A percentile compares a stretch with the other conserved stretches of the same genome.
phyloP scores from a whole-genome alignment of 2,329 filamentous ascomycete species.

The Iodosphaeria phyllophila region DNA sequence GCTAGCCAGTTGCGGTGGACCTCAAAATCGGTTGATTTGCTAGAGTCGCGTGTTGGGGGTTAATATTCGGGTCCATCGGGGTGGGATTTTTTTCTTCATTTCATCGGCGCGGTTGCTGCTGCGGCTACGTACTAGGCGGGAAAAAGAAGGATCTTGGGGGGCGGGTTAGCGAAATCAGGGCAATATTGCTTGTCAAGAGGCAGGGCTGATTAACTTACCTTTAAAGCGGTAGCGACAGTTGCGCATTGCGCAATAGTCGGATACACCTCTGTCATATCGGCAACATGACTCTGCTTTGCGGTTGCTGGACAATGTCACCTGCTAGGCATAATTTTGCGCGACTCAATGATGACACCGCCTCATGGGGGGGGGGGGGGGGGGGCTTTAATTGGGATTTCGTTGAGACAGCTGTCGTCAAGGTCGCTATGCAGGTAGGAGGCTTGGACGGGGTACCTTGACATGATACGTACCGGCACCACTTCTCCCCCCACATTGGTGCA shows the following conservation, averaged over 20 bases:
- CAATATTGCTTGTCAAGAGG: too few species aligned
- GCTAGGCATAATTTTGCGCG: not conserved
- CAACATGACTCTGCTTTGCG: constrained; percentile 1
- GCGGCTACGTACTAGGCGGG: constrained; percentile 71
- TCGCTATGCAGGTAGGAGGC: too few species aligned
- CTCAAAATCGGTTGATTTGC: constrained; percentile 97
- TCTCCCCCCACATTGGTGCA: too few species aligned
- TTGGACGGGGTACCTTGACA: too few species aligned
- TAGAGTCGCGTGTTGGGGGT: constrained; percentile 19
- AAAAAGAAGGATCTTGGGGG: constrained; percentile 77
- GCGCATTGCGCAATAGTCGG: constrained; percentile 83
- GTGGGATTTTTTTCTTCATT: constrained; percentile 6
- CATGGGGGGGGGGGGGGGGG: too few species aligned
- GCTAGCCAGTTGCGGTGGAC: constrained; percentile 98
- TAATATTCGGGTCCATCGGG: not conserved
- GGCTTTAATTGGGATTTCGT: too few species aligned
- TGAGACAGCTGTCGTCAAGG: too few species aligned
- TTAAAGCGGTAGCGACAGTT: constrained; percentile 70
- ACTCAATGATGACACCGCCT: not conserved
- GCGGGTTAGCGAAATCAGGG: too few species aligned
- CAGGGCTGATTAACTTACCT: too few species aligned
- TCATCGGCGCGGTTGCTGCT: too few species aligned
- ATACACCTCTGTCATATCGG: constrained; percentile 57
- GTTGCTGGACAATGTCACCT: not conserved
- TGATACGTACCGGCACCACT: too few species aligned